A percentile compares a stretch with the other conserved stretches of the same genome.
phyloP scores from a whole-genome alignment of 805 yeast genomes.

The Blastobotrys americana region DNA sequence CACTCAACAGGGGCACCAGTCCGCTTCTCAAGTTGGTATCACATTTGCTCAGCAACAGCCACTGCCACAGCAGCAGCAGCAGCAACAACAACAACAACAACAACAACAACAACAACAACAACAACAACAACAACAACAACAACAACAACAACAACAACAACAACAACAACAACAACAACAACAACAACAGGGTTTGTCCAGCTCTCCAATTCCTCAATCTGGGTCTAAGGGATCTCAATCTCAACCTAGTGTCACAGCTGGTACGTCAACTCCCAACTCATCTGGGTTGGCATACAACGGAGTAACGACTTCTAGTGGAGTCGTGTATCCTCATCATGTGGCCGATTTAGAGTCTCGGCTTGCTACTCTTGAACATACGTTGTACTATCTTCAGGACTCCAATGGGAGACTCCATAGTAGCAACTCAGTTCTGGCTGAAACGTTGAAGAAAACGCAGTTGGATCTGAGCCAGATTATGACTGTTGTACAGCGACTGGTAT shows the following conservation, averaged over 20 bases:
- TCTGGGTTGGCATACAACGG: not conserved
- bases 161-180: not conserved
- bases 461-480: conserved; percentile 13
- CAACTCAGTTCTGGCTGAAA: conserved; percentile 11
- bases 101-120: conserved; percentile 8
- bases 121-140: conserved; percentile 7
- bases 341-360: conserved; percentile 39
- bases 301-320: not conserved
- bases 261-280: not conserved
- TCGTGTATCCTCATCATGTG: not conserved
- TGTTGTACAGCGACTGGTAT: not conserved
- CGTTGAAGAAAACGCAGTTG: conserved; percentile 11
- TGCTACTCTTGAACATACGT: conserved; percentile 12
- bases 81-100: conserved; percentile 3
- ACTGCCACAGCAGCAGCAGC: conserved; percentile 8
- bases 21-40: no score
- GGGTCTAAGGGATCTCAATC: not conserved
- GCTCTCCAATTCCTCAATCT: no score
- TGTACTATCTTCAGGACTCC: conserved; percentile 14
- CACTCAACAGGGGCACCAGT: no score
- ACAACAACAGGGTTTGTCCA: not conserved
- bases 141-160: conserved; percentile 2
- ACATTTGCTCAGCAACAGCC: conserved; percentile 9
- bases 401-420: conserved; percentile 9
- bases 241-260: no score